These are phyloP conservation scores for Trichoderma oligosporum DNA, from an alignment of 2,329 filamentous ascomycete species.

Conservation along the genomic window DNA sequence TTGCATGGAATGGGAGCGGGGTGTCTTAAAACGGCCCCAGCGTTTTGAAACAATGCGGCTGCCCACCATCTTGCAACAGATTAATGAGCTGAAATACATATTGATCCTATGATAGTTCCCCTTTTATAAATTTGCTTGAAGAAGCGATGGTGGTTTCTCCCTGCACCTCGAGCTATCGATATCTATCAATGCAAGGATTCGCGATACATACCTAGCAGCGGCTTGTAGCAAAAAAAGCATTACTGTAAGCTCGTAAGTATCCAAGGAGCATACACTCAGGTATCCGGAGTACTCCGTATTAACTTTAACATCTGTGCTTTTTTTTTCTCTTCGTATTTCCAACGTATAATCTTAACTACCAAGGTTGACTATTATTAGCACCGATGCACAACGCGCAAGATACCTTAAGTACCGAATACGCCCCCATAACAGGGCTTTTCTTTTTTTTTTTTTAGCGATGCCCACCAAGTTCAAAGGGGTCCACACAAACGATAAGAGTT, in stretches of 20 bases:
- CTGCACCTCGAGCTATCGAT: constrained; percentile 1
- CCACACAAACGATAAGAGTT: not conserved
- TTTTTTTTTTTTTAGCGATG: not conserved
- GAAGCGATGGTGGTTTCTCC: not conserved
- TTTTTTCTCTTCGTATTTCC: no score
- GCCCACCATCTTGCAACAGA: constrained; percentile 13
- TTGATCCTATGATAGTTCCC: not conserved
- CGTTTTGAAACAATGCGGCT: constrained; percentile 12
- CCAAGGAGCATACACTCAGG: not conserved
- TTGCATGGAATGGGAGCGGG: constrained; percentile 16
- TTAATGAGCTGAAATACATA: constrained; percentile 6
- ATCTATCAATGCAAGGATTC: constrained; percentile 3
- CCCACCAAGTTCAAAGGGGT: not conserved
- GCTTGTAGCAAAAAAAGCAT: not conserved
- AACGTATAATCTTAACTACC: no score
- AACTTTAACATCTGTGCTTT: no score
- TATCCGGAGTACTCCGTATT: no score
- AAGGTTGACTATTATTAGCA: no score
- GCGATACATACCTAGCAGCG: not conserved
- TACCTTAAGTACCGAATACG: no score
- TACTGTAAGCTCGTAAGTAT: constrained; percentile 5
- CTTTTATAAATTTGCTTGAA: not conserved
- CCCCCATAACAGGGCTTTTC: no score
- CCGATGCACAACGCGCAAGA: no score
- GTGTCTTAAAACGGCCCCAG: constrained; percentile 16